A percentile compares a stretch with the other conserved stretches of the same genome.
Evolutionary conservation across 2,329 filamentous ascomycete genomes (phyloP).

Genomic region (Cercospora nicotianae): DNA sequence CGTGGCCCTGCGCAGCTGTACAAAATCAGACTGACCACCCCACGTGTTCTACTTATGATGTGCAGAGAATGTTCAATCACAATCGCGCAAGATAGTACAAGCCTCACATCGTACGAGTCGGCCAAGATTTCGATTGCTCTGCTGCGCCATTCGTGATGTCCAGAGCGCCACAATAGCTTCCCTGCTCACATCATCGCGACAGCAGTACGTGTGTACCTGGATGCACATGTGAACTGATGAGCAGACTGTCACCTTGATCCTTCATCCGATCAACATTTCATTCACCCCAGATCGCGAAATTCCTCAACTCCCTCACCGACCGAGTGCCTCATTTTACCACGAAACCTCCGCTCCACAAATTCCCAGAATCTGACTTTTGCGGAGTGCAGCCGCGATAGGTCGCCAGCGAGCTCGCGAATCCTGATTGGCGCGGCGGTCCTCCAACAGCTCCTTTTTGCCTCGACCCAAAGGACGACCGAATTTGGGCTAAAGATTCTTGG

Average conservation of each 20-base stretch:
- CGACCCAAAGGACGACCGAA: background rate
- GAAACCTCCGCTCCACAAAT: background rate
- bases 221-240: background rate
- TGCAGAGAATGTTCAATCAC: background rate
- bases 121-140: background rate
- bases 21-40: background rate
- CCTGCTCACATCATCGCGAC: background rate
- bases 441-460: background rate
- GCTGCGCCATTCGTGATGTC: background rate
- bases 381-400: background rate
- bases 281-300: background rate
- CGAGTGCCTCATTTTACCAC: background rate
- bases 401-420: background rate
- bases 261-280: background rate
- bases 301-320: background rate
- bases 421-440: background rate
- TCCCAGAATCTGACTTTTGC: background rate
- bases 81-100: slow-evolving; percentile 24
- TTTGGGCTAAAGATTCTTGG: background rate
- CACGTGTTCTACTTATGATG: background rate
- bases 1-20: background rate
- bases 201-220: background rate
- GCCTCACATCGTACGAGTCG: slow-evolving; percentile 4
- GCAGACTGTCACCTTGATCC: background rate
- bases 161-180: background rate